Evolutionary conservation across 139 green algal genomes (phyloP).

Genomic region (Spirogloea muscicola): DNA sequence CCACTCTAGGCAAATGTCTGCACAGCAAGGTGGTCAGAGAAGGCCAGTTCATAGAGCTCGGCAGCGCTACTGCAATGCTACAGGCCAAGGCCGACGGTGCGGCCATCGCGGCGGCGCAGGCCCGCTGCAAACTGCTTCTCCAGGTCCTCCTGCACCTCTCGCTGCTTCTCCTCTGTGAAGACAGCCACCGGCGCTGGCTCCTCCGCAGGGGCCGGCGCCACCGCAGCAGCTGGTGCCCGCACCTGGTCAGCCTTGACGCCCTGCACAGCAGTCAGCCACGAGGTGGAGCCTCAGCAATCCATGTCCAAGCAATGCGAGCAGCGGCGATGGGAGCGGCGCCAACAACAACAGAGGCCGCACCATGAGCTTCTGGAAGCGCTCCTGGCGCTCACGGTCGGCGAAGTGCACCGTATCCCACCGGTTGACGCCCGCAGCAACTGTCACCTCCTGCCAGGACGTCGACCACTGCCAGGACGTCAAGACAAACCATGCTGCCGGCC

Average conservation of each 20-base stretch:
- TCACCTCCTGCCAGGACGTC: slow-evolving; percentile 5
- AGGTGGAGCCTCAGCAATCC: not conserved
- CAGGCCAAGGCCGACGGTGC: slow-evolving; percentile 35
- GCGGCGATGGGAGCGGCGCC: not conserved
- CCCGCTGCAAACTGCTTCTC: slow-evolving; percentile 30
- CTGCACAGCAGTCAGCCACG: not conserved
- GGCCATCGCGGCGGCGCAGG: slow-evolving; percentile 23
- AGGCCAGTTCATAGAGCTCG: too few species aligned
- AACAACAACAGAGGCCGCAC: slow-evolving; percentile 11
- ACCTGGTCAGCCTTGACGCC: slow-evolving; percentile 1
- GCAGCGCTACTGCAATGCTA: too few species aligned
- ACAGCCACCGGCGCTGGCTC: not conserved
- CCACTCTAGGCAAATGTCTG: too few species aligned
- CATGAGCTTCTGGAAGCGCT: slow-evolving; percentile 46
- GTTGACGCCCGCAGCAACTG: slow-evolving; percentile 16
- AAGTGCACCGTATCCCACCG: slow-evolving; percentile 41
- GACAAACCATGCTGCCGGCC: too few species aligned
- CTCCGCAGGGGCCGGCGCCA: not conserved
- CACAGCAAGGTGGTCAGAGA: too few species aligned
- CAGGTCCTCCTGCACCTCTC: slow-evolving; percentile 29
- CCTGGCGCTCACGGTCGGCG: slow-evolving; percentile 15
- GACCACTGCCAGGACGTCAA: too few species aligned
- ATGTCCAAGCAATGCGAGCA: not conserved
- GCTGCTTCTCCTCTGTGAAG: slow-evolving; percentile 37
- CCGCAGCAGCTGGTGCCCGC: not conserved